These are phyloP conservation scores for Solanum etuberosum DNA, from an alignment of 257 asterid species.

Conservation along the genomic window DNA sequence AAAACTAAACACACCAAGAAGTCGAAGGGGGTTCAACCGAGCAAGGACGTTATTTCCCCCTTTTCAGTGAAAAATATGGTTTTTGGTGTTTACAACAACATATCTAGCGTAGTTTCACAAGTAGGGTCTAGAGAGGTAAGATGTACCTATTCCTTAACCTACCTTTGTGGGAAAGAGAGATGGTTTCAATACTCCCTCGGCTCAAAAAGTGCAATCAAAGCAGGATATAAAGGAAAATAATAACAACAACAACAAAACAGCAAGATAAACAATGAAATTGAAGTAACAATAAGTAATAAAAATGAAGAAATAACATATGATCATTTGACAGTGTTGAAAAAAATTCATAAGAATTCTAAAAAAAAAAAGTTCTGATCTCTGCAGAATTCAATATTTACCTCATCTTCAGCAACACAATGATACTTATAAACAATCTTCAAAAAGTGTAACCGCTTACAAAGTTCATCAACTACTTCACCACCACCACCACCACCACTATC, in stretches of 20 bases:
- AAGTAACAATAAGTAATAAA: background rate
- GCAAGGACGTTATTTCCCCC: background rate
- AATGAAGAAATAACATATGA: background rate
- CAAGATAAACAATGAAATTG: background rate
- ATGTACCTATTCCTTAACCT: background rate
- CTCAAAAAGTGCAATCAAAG: background rate
- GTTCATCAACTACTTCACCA: slow-evolving; percentile 25
- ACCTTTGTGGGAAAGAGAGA: background rate
- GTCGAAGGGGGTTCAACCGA: background rate
- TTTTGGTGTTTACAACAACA: background rate
- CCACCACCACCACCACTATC: background rate
- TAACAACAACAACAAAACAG: background rate
- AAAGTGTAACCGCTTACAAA: slow-evolving; percentile 55
- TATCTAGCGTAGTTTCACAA: background rate
- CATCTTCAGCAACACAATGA: slow-evolving; percentile 77
- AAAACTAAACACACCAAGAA: background rate
- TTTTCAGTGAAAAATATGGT: background rate
- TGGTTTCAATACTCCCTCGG: background rate
- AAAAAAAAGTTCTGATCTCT: background rate
- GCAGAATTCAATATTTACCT: slow-evolving; percentile 28
- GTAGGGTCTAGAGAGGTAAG: background rate
- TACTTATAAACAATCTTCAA: slow-evolving; percentile 58
- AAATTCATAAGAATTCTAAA: background rate
- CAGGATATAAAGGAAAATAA: background rate
- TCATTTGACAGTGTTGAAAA: background rate